Evolutionary conservation across 257 asterid species (phyloP).

Genomic region (Gardenia jasminoides): DNA sequence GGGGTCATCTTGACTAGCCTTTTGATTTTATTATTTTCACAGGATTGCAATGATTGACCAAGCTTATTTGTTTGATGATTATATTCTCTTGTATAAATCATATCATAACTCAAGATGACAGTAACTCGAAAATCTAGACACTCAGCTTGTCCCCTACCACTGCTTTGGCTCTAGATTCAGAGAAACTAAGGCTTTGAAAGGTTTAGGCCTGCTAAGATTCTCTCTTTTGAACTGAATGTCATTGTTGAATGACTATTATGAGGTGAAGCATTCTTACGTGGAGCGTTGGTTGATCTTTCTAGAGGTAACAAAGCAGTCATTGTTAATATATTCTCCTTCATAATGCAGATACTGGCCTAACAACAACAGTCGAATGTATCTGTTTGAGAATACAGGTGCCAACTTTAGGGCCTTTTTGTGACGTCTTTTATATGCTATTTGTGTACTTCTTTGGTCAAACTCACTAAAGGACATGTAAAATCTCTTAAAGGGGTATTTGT

Average conservation of each 20-base stretch:
- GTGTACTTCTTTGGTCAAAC: background rate
- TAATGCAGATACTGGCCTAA: constrained; percentile 47
- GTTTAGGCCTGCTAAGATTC: background rate
- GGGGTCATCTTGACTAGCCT: background rate
- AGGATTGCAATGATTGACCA: background rate
- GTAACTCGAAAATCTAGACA: background rate
- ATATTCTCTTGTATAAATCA: background rate
- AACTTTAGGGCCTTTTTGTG: background rate
- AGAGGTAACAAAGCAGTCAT: background rate
- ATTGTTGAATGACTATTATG: background rate
- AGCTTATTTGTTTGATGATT: background rate
- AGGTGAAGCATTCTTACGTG: background rate
- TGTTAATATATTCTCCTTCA: background rate
- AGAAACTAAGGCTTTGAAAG: background rate
- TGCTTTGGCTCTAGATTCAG: background rate
- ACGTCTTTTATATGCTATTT: background rate
- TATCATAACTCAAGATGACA: background rate
- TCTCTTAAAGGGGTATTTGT: constrained; percentile 34
- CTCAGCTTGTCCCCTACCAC: background rate
- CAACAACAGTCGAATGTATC: constrained; percentile 53
- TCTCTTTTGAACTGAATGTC: background rate
- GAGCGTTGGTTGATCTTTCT: background rate
- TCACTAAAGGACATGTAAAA: background rate
- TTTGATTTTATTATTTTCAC: no score
- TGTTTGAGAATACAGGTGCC: constrained; percentile 50